Evolutionary conservation across 208 protist genomes (phyloP).

Genomic region (Leishmania amazonensis): DNA sequence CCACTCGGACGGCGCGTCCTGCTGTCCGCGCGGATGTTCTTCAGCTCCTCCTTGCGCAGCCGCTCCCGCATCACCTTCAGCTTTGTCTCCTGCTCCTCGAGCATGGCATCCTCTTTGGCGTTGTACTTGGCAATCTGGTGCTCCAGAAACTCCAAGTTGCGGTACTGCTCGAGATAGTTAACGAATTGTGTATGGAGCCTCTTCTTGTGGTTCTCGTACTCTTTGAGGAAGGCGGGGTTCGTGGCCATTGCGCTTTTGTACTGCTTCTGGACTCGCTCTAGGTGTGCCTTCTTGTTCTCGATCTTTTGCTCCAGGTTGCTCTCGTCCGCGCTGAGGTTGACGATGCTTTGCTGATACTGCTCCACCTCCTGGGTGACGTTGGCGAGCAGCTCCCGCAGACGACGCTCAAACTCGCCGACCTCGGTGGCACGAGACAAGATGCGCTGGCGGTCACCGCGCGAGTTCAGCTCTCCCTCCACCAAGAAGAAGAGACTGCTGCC

Average conservation of each 20-base stretch:
- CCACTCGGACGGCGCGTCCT: slow-evolving; percentile 20
- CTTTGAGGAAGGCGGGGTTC: slow-evolving; percentile 93
- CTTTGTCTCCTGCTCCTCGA: slow-evolving; percentile 88
- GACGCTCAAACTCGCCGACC: slow-evolving; percentile 91
- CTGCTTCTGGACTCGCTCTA: slow-evolving; percentile 93
- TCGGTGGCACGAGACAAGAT: slow-evolving; percentile 86
- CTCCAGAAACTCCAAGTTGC: slow-evolving; percentile 95
- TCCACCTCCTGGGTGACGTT: slow-evolving; percentile 82
- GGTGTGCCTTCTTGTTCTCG: slow-evolving; percentile 94
- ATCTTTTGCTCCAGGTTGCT: slow-evolving; percentile 95
- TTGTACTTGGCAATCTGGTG: slow-evolving; percentile 90
- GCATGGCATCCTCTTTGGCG: slow-evolving; percentile 77
- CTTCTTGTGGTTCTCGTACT: slow-evolving; percentile 93
- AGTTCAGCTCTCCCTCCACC: slow-evolving; percentile 79
- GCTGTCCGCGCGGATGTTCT: slow-evolving; percentile 69
- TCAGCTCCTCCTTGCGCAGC: slow-evolving; percentile 88
- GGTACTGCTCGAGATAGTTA: slow-evolving; percentile 93
- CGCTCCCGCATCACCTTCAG: slow-evolving; percentile 90
- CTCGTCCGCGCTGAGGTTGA: slow-evolving; percentile 89
- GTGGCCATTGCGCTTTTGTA: slow-evolving; percentile 88
- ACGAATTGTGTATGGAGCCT: slow-evolving; percentile 93
- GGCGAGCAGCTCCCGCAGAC: slow-evolving; percentile 77
- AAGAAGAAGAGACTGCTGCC: slow-evolving; percentile 91
- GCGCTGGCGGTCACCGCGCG: slow-evolving; percentile 72
- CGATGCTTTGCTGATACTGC: slow-evolving; percentile 82